Percentiles rank a stretch among this genome's conserved stretches.
Conservation (phyloP, 129 eudicot species). For the Glebionis coronaria region DNA sequence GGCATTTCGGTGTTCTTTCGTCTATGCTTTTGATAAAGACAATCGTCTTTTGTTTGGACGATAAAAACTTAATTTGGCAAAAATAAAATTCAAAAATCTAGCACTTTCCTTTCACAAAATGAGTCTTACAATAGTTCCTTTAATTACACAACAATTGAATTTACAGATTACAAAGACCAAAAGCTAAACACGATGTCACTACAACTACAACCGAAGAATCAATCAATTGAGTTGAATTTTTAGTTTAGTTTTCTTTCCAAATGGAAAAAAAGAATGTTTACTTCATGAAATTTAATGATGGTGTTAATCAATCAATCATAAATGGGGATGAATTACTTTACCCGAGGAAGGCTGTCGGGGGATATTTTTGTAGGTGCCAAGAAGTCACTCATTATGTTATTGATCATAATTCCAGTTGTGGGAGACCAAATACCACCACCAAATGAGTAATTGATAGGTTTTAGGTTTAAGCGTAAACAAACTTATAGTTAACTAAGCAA, state of each 20-base stretch:
- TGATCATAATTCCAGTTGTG: no score
- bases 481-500: no score
- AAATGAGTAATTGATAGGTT: no score
- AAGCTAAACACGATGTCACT: slow-evolving; percentile 25
- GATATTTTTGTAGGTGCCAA: no score
- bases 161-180: slow-evolving; percentile 44
- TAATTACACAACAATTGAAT: slow-evolving; percentile 38
- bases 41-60: no score
- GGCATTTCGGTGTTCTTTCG: no score
- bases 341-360: no score
- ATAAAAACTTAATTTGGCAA: neutral
- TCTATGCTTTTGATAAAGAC: no score
- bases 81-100: neutral
- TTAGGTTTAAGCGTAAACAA: no score
- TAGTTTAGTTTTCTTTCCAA: slow-evolving; percentile 13
- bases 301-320: slow-evolving; percentile 30
- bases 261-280: slow-evolving; percentile 34
- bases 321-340: slow-evolving; percentile 25
- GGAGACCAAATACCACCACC: no score
- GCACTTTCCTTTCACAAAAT: slow-evolving; percentile 13
- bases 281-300: slow-evolving; percentile 15
- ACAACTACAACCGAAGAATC: slow-evolving; percentile 41
- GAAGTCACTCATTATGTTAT: no score
- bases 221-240: slow-evolving; percentile 39
- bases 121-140: slow-evolving; percentile 14